phyloP scores from a whole-genome alignment of 371 early-diverging fungal species.

The Mortierella sp. region DNA sequence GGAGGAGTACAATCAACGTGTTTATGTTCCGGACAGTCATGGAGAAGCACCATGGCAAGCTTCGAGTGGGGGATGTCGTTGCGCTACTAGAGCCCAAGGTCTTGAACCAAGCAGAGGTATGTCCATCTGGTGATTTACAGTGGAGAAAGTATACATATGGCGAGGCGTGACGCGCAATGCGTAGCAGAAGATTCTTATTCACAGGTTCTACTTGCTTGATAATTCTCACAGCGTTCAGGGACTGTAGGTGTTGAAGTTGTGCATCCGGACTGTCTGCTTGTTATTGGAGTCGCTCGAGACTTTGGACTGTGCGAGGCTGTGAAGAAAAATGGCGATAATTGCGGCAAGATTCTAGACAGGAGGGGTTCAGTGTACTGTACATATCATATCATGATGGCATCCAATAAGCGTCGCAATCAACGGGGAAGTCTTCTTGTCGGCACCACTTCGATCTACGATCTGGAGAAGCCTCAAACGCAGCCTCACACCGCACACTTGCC shows the following conservation, averaged over 20 bases:
- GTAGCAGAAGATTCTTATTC: too few relatives aligned
- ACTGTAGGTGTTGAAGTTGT: constrained; percentile 36
- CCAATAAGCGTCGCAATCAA: constrained; percentile 46
- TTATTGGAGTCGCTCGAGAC: constrained; percentile 30
- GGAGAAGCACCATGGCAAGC: constrained; percentile 21
- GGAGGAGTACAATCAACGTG: constrained; percentile 25
- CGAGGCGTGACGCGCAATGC: too few relatives aligned
- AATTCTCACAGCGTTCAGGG: constrained; percentile 34
- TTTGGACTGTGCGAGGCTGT: constrained; percentile 45
- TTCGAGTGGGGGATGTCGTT: constrained; percentile 34
- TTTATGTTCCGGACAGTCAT: constrained; percentile 44
- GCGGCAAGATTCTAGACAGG: constrained; percentile 32
- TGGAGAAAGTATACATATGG: neutral
- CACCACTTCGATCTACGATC: constrained; percentile 44
- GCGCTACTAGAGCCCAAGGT: constrained; percentile 40
- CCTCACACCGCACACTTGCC: neutral
- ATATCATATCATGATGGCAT: constrained; percentile 42
- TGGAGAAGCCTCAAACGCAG: constrained; percentile 18
- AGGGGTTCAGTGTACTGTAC: constrained; percentile 31
- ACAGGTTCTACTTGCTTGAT: too few relatives aligned
- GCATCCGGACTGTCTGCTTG: constrained; percentile 32
- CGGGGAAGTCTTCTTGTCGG: constrained; percentile 44
- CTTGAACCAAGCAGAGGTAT: constrained; percentile 47
- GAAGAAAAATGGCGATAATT: constrained; percentile 36
- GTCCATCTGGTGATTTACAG: neutral